phyloP scores from a whole-genome alignment of 345 rosid genomes.

The Brassica rapa region DNA sequence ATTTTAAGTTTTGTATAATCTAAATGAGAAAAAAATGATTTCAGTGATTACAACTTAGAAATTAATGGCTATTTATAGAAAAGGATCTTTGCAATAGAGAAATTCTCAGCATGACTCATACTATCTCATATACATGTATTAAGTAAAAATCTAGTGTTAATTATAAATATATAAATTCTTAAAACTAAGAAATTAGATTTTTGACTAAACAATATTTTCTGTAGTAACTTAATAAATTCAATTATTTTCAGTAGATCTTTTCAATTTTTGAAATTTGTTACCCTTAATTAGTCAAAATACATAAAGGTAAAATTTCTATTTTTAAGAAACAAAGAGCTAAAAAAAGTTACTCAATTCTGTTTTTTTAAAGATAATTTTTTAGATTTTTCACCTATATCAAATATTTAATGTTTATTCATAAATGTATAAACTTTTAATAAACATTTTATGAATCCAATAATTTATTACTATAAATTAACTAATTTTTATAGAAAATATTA shows the following conservation, averaged over 20 bases:
- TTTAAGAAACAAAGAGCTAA: background rate
- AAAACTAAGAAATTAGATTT: background rate
- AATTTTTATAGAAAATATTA: too few relatives aligned
- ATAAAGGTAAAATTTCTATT: background rate
- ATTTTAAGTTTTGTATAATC: background rate
- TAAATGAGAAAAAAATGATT: background rate
- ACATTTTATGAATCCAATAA: background rate
- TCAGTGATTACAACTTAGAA: background rate
- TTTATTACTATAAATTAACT: background rate
- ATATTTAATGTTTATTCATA: background rate
- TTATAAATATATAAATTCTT: too few relatives aligned
- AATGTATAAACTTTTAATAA: background rate
- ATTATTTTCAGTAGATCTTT: background rate
- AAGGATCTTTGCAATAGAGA: background rate
- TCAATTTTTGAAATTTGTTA: background rate
- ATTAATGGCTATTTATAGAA: background rate
- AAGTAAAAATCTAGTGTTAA: background rate
- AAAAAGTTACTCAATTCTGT: background rate
- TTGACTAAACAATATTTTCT: background rate
- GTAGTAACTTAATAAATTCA: background rate
- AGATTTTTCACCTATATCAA: background rate
- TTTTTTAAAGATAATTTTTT: background rate
- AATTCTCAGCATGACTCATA: background rate
- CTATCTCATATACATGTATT: background rate
- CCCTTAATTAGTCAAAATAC: background rate